Conservation (phyloP, 345 rosid species). For the Rhodomyrtus tomentosa region DNA sequence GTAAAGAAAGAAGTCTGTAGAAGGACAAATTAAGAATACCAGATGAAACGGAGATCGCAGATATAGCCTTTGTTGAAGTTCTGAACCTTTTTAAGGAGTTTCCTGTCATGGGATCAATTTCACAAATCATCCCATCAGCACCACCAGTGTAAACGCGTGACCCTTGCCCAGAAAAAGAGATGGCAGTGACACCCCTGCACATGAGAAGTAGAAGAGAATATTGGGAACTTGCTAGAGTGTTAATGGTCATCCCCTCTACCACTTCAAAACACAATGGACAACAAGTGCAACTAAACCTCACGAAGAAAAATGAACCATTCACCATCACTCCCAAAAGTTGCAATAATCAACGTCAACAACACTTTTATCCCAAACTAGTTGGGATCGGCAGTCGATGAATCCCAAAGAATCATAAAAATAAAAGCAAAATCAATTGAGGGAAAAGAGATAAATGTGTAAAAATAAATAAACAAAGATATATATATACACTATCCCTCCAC, state of each 20-base stretch:
- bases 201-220: background rate
- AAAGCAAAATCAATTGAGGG: too few relatives aligned
- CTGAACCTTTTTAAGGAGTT: constrained; percentile 51
- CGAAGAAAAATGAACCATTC: background rate
- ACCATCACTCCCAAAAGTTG: background rate
- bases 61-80: constrained; percentile 72
- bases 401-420: too few relatives aligned
- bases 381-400: too few relatives aligned
- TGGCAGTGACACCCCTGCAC: constrained; percentile 81
- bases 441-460: too few relatives aligned
- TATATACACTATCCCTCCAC: too few relatives aligned
- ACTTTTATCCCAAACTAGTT: too few relatives aligned
- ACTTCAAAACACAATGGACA: background rate
- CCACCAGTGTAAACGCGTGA: constrained; percentile 64
- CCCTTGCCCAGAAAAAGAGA: constrained; percentile 55
- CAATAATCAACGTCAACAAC: too few relatives aligned
- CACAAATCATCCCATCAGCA: constrained; percentile 87
- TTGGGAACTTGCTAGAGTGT: background rate
- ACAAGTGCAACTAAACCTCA: background rate
- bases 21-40: constrained; percentile 24
- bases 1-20: background rate
- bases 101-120: constrained; percentile 71
- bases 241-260: background rate
- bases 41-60: constrained; percentile 66
- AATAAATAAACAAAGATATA: too few relatives aligned